Evolutionary conservation across 164 flowering plant genomes (phyloP).

Genomic region (Echeveria elegans): DNA sequence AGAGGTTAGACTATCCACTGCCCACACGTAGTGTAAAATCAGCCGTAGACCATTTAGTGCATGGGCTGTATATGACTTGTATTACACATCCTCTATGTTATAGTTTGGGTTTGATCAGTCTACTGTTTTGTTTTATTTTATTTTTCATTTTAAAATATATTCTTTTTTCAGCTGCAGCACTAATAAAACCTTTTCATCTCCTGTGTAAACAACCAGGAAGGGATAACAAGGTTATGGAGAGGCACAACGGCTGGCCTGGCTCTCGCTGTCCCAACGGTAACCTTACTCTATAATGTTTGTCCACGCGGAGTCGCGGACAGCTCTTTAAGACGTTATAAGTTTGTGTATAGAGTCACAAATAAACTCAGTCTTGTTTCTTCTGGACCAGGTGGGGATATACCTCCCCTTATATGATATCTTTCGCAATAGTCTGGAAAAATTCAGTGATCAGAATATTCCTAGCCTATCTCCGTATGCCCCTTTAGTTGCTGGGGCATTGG

Average conservation of each 20-base stretch:
- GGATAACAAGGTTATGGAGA: slow-evolving; percentile 78
- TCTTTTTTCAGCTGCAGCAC: background rate
- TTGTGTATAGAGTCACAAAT: slow-evolving; percentile 1
- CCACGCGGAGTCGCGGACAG: background rate
- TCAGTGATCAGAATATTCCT: slow-evolving; percentile 18
- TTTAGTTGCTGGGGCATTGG: slow-evolving; percentile 36
- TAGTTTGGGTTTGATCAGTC: background rate
- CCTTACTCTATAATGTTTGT: slow-evolving; percentile 14
- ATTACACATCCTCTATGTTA: background rate
- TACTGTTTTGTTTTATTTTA: background rate
- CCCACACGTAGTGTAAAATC: background rate
- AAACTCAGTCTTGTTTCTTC: slow-evolving; percentile 2
- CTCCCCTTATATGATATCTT: slow-evolving; percentile 42
- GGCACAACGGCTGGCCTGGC: slow-evolving; percentile 97
- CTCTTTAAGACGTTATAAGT: background rate
- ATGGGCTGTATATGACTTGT: background rate
- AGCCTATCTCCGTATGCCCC: slow-evolving; percentile 33
- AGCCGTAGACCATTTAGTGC: background rate
- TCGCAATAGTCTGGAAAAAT: slow-evolving; percentile 30
- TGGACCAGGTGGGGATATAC: slow-evolving; percentile 40
- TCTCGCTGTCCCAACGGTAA: slow-evolving; percentile 84
- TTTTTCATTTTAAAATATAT: background rate
- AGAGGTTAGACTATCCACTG: background rate
- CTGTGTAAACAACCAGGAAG: slow-evolving; percentile 55
- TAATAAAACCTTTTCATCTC: background rate